These are phyloP conservation scores for Nowakowskiella sp. DNA, from an alignment of 192 early-diverging fungal genomes.

Conservation along the genomic window DNA sequence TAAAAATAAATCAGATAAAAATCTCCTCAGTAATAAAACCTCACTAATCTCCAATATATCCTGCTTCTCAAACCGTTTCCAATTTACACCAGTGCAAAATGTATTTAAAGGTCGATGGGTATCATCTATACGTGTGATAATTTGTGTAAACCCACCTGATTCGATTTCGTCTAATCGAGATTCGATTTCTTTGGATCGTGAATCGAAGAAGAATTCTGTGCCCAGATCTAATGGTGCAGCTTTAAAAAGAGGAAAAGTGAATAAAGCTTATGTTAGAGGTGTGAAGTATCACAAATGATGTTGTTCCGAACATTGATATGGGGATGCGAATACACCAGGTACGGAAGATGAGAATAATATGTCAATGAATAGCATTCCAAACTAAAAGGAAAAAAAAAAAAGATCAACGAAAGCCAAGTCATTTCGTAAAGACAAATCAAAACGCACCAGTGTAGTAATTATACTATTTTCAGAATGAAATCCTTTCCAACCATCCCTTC, in stretches of 20 bases:
- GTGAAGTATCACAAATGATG: neutral
- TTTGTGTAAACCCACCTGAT: conserved; percentile 1
- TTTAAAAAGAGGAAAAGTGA: neutral
- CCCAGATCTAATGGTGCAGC: conserved; percentile 31
- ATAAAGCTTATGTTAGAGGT: neutral
- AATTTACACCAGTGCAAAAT: conserved; percentile 21
- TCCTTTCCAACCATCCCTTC: conserved; percentile 25
- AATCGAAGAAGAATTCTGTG: conserved; percentile 37
- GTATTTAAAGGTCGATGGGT: neutral
- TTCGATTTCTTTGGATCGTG: conserved; percentile 17
- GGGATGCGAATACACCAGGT: conserved; percentile 32
- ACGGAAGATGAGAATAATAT: conserved; percentile 28
- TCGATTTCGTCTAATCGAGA: conserved; percentile 18
- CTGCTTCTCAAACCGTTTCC: conserved; percentile 22
- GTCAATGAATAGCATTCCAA: conserved; percentile 38
- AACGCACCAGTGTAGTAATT: conserved; percentile 23
- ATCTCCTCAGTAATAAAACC: neutral
- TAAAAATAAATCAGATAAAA: neutral
- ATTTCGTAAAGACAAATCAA: neutral
- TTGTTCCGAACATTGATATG: conserved; percentile 21
- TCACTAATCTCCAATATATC: conserved; percentile 16
- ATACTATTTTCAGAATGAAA: conserved; percentile 36
- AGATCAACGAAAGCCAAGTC: neutral
- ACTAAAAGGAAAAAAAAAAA: neutral
- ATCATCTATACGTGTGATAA: conserved; percentile 9